Percentiles rank a stretch among this genome's conserved stretches.
Evolutionary conservation across 139 green algal genomes (phyloP).

Genomic region (Deuterostichococcus epilithicus): DNA sequence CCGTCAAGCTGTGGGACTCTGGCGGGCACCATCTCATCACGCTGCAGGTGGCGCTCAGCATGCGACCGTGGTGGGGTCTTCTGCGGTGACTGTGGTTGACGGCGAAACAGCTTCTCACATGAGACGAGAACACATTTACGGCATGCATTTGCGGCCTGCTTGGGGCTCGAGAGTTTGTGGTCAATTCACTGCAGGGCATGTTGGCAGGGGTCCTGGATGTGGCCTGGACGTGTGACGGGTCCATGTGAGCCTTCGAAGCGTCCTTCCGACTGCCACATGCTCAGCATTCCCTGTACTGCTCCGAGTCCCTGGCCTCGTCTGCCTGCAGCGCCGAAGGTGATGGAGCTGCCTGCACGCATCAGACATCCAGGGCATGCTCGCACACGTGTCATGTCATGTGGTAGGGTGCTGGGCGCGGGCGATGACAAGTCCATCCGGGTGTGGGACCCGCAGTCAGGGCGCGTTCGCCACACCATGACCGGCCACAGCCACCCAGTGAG

Average conservation of each 20-base stretch:
- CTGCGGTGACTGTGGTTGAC: too few relatives aligned
- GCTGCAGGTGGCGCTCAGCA: slow-evolving; percentile 26
- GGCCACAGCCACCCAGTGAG: slow-evolving; percentile 53
- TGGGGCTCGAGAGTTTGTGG: not conserved
- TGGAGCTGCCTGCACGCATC: too few relatives aligned
- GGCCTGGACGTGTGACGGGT: slow-evolving; percentile 52
- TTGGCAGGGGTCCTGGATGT: slow-evolving; percentile 44
- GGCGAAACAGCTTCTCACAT: slow-evolving; percentile 5
- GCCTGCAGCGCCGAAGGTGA: too few relatives aligned
- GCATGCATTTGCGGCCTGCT: not conserved
- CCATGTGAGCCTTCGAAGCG: too few relatives aligned
- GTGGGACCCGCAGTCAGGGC: slow-evolving; percentile 48
- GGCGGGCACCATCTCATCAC: slow-evolving; percentile 7
- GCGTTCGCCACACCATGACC: slow-evolving; percentile 63
- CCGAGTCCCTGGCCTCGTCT: too few relatives aligned
- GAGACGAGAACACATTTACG: not conserved
- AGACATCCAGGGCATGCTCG: too few relatives aligned
- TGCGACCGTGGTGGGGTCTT: too few relatives aligned
- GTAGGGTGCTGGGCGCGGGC: slow-evolving; percentile 54
- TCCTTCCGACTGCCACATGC: too few relatives aligned
- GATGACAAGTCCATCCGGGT: slow-evolving; percentile 54
- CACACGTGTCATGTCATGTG: too few relatives aligned
- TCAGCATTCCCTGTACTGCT: too few relatives aligned
- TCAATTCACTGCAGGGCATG: slow-evolving; percentile 38
- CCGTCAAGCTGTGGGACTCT: slow-evolving; percentile 63